phyloP scores from a whole-genome alignment of 2,329 filamentous ascomycete species.

The Ilyonectria destructans region DNA sequence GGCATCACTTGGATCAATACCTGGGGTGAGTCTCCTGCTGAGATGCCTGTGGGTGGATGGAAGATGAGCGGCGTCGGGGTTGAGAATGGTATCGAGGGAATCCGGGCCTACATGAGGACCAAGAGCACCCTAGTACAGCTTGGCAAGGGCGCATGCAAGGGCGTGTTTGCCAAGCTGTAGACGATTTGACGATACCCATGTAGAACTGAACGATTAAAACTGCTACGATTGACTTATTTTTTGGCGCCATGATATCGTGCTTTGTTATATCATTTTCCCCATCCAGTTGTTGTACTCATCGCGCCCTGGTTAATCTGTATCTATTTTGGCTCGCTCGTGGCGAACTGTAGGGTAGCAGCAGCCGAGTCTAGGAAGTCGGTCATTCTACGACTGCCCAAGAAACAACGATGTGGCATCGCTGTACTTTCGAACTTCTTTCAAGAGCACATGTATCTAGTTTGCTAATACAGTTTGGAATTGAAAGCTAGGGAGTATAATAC shows the following conservation, averaged over 20 bases:
- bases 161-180: slow-evolving; percentile 80
- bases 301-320: no score
- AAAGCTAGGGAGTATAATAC: no score
- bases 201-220: slow-evolving; percentile 20
- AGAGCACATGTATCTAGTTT: no score
- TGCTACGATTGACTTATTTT: not conserved
- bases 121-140: slow-evolving; percentile 93
- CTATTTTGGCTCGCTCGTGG: no score
- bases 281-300: no score
- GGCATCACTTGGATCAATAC: slow-evolving; percentile 95
- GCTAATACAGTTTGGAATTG: no score
- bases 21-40: slow-evolving; percentile 92
- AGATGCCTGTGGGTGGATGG: slow-evolving; percentile 95
- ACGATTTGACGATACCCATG: slow-evolving; percentile 33
- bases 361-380: no score
- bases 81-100: slow-evolving; percentile 86
- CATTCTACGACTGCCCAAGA: no score
- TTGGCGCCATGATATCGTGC: not conserved
- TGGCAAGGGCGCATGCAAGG: slow-evolving; percentile 74
- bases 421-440: no score
- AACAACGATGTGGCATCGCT: no score
- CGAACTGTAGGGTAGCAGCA: no score
- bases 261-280: not conserved
- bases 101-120: slow-evolving; percentile 88
- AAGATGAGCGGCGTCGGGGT: slow-evolving; percentile 91